Conservation (phyloP, 768 basidiomycete genomes). For the Botryobasidium botryosum region DNA sequence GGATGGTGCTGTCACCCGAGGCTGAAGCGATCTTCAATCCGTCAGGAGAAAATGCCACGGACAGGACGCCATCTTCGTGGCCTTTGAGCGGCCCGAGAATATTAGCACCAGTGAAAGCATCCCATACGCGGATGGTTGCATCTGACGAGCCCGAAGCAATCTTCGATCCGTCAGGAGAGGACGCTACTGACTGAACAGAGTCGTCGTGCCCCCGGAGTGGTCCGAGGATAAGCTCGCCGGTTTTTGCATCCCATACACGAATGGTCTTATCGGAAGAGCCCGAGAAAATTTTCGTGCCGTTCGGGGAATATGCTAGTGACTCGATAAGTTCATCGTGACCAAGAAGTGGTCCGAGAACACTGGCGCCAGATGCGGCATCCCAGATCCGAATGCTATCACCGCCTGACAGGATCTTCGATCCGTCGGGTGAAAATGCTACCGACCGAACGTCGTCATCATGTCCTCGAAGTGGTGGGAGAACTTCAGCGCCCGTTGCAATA, state of each 20-base stretch:
- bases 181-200: conserved; percentile 5
- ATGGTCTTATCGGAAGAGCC: conserved; percentile 4
- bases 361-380: not conserved
- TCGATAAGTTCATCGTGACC: not conserved
- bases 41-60: conserved; percentile 10
- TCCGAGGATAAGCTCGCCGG: not conserved
- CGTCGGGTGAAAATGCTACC: too few relatives aligned
- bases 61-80: conserved; percentile 1
- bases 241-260: not conserved
- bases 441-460: too few relatives aligned
- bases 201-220: not conserved
- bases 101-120: conserved; percentile 3
- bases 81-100: not conserved
- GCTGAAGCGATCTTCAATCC: conserved; percentile 2
- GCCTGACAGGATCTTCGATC: too few relatives aligned
- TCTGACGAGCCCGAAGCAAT: conserved; percentile 6
- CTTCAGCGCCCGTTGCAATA: not conserved
- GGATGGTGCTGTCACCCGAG: conserved; percentile 6
- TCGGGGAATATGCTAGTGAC: not conserved
- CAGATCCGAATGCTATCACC: too few relatives aligned
- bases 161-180: conserved; percentile 3
- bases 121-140: conserved; percentile 4
- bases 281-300: not conserved
- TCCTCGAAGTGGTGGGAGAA: too few relatives aligned
- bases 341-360: not conserved